These are phyloP conservation scores for Tulasnella sp. DNA, from an alignment of 768 basidiomycete genomes.

Conservation along the genomic window DNA sequence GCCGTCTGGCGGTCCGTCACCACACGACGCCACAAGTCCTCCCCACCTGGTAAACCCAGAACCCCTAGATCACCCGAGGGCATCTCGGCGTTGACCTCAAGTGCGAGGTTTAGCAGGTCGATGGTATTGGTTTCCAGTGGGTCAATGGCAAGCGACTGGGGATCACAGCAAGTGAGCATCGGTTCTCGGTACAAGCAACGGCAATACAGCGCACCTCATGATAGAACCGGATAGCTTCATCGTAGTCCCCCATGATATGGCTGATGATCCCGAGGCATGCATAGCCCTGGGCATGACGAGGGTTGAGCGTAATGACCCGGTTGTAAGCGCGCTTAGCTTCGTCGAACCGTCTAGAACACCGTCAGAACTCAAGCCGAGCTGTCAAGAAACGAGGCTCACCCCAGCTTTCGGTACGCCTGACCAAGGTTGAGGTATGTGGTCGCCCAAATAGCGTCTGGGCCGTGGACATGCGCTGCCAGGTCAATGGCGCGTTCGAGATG, in stretches of 20 bases:
- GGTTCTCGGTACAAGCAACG: background rate
- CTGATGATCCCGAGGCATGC: conserved; percentile 83
- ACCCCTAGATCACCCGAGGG: conserved; percentile 8
- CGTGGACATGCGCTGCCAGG: conserved; percentile 75
- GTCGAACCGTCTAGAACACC: conserved; percentile 30
- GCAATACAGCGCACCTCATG: conserved; percentile 57
- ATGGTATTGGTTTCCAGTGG: conserved; percentile 72
- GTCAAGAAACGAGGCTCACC: conserved; percentile 34
- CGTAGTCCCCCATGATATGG: conserved; percentile 58
- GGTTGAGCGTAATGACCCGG: conserved; percentile 74
- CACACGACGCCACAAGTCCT: background rate
- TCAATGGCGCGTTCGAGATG: conserved; percentile 66
- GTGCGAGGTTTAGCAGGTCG: conserved; percentile 68
- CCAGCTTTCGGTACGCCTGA: conserved; percentile 70
- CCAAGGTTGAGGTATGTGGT: conserved; percentile 88
- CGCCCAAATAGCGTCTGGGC: conserved; percentile 73
- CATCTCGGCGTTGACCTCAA: conserved; percentile 29
- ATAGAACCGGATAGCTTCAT: conserved; percentile 78
- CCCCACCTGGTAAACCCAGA: conserved; percentile 12
- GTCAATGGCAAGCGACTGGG: conserved; percentile 63
- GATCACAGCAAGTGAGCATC: background rate
- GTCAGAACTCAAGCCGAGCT: conserved; percentile 1
- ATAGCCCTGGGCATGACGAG: conserved; percentile 68
- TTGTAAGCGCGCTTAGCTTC: conserved; percentile 65
- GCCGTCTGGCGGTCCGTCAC: background rate